Percentiles rank a stretch among this genome's conserved stretches.
phyloP scores from a whole-genome alignment of 495 filamentous ascomycete species.

The Xeromyces bisporus region DNA sequence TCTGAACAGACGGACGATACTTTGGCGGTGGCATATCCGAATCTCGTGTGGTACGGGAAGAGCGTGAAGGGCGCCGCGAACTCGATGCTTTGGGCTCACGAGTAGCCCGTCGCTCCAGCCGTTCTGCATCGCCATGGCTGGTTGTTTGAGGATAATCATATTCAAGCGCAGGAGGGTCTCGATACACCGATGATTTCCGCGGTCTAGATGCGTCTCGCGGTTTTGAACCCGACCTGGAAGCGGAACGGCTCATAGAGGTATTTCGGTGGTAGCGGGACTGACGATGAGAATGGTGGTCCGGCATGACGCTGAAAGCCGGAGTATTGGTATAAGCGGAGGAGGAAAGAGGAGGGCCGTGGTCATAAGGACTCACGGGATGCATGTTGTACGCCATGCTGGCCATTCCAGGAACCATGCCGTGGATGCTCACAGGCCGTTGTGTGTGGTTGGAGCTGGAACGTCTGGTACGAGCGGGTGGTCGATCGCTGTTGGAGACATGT shows the following conservation, averaged over 20 bases:
- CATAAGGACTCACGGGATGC: slow-evolving; percentile 14
- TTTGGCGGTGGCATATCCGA: slow-evolving; percentile 34
- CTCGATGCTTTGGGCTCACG: slow-evolving; percentile 10
- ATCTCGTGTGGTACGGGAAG: slow-evolving; percentile 11
- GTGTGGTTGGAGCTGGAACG: slow-evolving; percentile 21
- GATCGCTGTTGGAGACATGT: slow-evolving; percentile 13
- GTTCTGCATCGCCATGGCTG: slow-evolving; percentile 15
- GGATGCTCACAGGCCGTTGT: slow-evolving; percentile 27
- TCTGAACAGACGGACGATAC: slow-evolving; percentile 8
- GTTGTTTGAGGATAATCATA: slow-evolving; percentile 10
- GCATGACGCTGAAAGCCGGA: slow-evolving; percentile 14
- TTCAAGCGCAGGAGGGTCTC: slow-evolving; percentile 13
- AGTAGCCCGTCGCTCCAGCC: slow-evolving; percentile 11
- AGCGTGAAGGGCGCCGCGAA: slow-evolving; percentile 8
- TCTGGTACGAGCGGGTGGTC: slow-evolving; percentile 9
- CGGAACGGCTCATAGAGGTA: slow-evolving; percentile 17
- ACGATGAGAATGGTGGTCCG: slow-evolving; percentile 5
- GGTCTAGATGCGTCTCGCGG: slow-evolving; percentile 15
- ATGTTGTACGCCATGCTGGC: slow-evolving; percentile 16
- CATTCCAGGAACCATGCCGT: slow-evolving; percentile 21
- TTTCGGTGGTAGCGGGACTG: slow-evolving; percentile 5
- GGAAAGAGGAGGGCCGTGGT: slow-evolving; percentile 22
- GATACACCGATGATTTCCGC: slow-evolving; percentile 21
- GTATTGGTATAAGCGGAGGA: slow-evolving; percentile 19
- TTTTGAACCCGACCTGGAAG: slow-evolving; percentile 16